A percentile compares a stretch with the other conserved stretches of the same genome.
These are phyloP conservation scores for Fusarium tricinctum DNA, from an alignment of 2,329 filamentous ascomycete genomes.

Conservation along the genomic window DNA sequence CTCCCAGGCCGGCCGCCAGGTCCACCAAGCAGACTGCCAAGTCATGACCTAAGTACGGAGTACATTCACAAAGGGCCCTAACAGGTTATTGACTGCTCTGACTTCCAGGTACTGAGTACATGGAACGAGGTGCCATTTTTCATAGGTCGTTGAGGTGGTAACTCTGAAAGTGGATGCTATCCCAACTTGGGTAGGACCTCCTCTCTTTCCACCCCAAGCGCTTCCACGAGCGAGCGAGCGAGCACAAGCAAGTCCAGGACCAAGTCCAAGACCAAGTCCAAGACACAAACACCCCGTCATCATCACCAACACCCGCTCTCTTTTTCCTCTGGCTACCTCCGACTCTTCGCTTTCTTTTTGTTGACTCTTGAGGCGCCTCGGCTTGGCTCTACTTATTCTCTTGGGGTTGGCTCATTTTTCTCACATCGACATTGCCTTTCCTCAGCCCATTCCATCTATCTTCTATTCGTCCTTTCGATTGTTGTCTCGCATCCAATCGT, in stretches of 20 bases:
- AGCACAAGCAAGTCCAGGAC: constrained; percentile 22
- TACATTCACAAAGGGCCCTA: constrained; percentile 17
- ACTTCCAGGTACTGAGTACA: constrained; percentile 24
- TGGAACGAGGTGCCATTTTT: constrained; percentile 16
- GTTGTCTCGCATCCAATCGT: constrained; percentile 38
- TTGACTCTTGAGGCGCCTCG: constrained; percentile 4
- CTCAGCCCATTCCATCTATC: constrained; percentile 36
- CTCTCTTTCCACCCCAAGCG: constrained; percentile 41
- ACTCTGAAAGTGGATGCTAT: constrained; percentile 31
- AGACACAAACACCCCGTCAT: constrained; percentile 42
- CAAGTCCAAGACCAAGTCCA: constrained; percentile 26
- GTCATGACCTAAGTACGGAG: constrained; percentile 29
- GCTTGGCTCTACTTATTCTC: constrained; percentile 14
- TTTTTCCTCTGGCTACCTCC: constrained; percentile 31
- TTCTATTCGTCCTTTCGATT: constrained; percentile 32
- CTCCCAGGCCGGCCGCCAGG: constrained; percentile 29
- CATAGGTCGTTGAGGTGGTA: constrained; percentile 21
- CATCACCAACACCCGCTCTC: constrained; percentile 38
- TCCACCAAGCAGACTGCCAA: constrained; percentile 36
- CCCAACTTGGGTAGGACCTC: constrained; percentile 43
- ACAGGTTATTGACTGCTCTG: background rate
- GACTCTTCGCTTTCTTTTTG: constrained; percentile 25
- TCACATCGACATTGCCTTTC: constrained; percentile 30
- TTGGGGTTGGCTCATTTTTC: constrained; percentile 31
- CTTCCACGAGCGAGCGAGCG: constrained; percentile 33